Evolutionary conservation across 2,329 filamentous ascomycete species (phyloP), one percentile per base, ranked within the genome.

Genomic region (Cyphellophora europaea): DNA sequence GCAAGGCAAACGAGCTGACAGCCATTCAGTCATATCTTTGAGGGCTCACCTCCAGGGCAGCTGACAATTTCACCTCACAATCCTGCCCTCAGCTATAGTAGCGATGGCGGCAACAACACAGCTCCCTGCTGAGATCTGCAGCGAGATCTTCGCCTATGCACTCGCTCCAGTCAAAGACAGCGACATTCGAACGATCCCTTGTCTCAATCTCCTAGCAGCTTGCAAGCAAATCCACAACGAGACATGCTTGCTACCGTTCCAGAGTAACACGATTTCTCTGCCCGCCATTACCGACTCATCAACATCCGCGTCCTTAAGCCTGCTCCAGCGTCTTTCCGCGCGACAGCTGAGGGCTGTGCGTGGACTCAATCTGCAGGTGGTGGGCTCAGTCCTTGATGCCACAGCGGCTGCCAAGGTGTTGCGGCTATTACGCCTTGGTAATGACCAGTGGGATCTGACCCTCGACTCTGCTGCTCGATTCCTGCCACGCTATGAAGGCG

Each of bases 171-270:
- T 21, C 14, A n/a, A 39, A 13, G 27, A 36, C 29, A 6, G 17
- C 11, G 10, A 17, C 21, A 29, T 15, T 33, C 13, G 19, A 36
- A 12, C 14, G 25, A 8, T 27, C 34, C 13, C 18, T 23, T n/a
- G 10, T 37, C 11, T 25, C 8, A n/a, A n/a, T n/a, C 21, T 25
- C n/a, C 21, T 25, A 8, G 21, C 8, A 25, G n/a, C 21, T 25
- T 41, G 34, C 19, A 34, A 34, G 8, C 38, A 35, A 25, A 19
- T 41, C 8, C 28, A 41, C 27, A 11, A 27, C 21, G 35, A 41
- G 23, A 31, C 27, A 12, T 27, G 34, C 12, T 6, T 37, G 25
- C 28, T 41, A 31, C 34, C 38, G 18, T 29, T 41, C 14, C 34
- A 37, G 27, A 15, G 33, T 19, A 41, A 37, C 29, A n/a, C 13